phyloP scores from a whole-genome alignment of 2,329 filamentous ascomycete genomes.

The Colletotrichum lupini region DNA sequence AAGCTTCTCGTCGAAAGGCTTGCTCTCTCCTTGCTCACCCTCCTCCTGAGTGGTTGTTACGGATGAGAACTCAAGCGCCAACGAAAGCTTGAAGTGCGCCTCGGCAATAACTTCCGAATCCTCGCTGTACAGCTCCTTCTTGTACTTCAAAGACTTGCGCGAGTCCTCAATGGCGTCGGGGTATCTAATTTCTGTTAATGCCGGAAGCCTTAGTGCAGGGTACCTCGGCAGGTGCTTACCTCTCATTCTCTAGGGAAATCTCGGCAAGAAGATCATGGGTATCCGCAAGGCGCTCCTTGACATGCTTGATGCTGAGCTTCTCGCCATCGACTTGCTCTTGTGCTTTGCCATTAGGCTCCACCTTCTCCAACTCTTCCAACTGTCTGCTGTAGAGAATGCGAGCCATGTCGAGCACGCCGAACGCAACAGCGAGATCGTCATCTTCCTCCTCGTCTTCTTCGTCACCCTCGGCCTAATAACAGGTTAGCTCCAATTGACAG shows the following conservation, averaged over 20 bases:
- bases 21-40: conserved; percentile 55
- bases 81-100: conserved; percentile 94
- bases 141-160: conserved; percentile 80
- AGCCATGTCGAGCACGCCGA: conserved; percentile 86
- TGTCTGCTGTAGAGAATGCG: conserved; percentile 72
- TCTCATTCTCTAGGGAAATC: conserved; percentile 96
- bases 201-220: background rate
- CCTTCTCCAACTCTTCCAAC: conserved; percentile 54
- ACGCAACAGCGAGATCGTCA: conserved; percentile 82
- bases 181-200: conserved; percentile 64
- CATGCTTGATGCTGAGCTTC: conserved; percentile 60
- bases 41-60: conserved; percentile 71
- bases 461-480: conserved; percentile 47
- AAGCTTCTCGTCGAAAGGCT: conserved; percentile 74
- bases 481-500: conserved; percentile 20
- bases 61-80: conserved; percentile 93
- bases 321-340: conserved; percentile 55
- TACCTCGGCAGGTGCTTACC: conserved; percentile 52
- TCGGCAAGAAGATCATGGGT: conserved; percentile 95
- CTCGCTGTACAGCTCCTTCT: conserved; percentile 80
- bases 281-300: conserved; percentile 90
- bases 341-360: conserved; percentile 53
- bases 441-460: conserved; percentile 65
- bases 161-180: conserved; percentile 87
- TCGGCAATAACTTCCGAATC: conserved; percentile 91